Conservation (phyloP, 1,139 yeast species). For the Pichia sp. region DNA sequence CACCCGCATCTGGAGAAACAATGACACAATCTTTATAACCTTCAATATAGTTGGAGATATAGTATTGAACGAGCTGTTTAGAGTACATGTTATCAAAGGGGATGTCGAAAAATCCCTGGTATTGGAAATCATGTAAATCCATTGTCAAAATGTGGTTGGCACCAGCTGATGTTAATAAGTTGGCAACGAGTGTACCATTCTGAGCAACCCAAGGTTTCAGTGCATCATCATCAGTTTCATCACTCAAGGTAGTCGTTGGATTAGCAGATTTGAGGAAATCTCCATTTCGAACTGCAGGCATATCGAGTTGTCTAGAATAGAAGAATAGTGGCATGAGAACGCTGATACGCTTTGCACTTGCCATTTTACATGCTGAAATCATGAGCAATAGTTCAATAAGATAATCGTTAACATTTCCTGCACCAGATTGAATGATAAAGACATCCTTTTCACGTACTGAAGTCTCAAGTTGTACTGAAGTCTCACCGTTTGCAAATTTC, state of each 20-base stretch:
- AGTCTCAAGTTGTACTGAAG: slow-evolving; percentile 74
- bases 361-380: slow-evolving; percentile 92
- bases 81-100: slow-evolving; percentile 91
- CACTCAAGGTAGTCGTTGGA: background rate
- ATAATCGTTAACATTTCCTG: slow-evolving; percentile 88
- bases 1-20: slow-evolving; percentile 96
- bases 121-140: slow-evolving; percentile 96
- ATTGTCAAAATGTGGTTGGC: slow-evolving; percentile 95
- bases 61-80: slow-evolving; percentile 75
- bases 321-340: slow-evolving; percentile 95
- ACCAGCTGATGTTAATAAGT: slow-evolving; percentile 84
- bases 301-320: slow-evolving; percentile 93
- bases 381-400: slow-evolving; percentile 82
- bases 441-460: slow-evolving; percentile 94
- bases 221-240: slow-evolving; percentile 29
- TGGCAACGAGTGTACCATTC: slow-evolving; percentile 88
- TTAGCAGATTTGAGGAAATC: slow-evolving; percentile 14
- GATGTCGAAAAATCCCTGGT: slow-evolving; percentile 87
- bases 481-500: slow-evolving; percentile 81
- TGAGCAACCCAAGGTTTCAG: slow-evolving; percentile 96
- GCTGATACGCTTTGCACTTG: slow-evolving; percentile 88
- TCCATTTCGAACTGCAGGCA: slow-evolving; percentile 46
- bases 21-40: slow-evolving; percentile 72
- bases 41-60: slow-evolving; percentile 67
- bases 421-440: slow-evolving; percentile 65